Evolutionary conservation across 2,329 filamentous ascomycete genomes (phyloP).

Genomic region (Penicillium brasilianum): DNA sequence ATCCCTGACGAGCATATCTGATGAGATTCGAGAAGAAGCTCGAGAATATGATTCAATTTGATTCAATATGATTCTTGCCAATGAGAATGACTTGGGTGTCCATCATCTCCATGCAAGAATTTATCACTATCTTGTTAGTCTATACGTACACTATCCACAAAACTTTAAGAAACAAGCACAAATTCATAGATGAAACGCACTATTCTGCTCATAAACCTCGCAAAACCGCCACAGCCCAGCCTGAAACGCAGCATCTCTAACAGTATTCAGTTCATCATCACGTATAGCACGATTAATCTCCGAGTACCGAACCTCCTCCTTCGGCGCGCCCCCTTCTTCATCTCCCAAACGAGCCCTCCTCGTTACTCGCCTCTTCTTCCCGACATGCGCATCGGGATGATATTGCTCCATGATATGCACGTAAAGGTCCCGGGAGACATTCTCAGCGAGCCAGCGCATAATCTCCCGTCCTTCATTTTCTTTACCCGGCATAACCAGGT

Average conservation of each 20-base stretch:
- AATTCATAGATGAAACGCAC: conserved; percentile 57
- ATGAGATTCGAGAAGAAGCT: too few species aligned
- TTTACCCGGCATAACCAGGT: conserved; percentile 83
- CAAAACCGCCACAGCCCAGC: conserved; percentile 81
- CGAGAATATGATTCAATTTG: too few species aligned
- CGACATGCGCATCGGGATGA: conserved; percentile 78
- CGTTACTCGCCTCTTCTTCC: conserved; percentile 62
- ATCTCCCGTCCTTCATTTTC: conserved; percentile 75
- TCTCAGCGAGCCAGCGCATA: conserved; percentile 74
- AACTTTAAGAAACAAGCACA: too few species aligned
- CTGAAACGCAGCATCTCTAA: conserved; percentile 69
- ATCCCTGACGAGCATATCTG: too few species aligned
- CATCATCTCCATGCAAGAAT: too few species aligned
- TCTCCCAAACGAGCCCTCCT: conserved; percentile 33
- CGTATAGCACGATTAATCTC: conserved; percentile 78
- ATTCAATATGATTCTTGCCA: too few species aligned
- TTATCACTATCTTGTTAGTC: too few species aligned
- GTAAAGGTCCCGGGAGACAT: conserved; percentile 76
- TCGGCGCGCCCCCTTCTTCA: conserved; percentile 27
- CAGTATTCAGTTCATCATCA: conserved; percentile 67
- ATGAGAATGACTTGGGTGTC: too few species aligned
- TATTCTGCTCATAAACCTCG: conserved; percentile 62
- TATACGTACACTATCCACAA: too few species aligned
- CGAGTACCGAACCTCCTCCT: conserved; percentile 65
- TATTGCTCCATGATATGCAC: conserved; percentile 92